A percentile compares a stretch with the other conserved stretches of the same genome.
Evolutionary conservation across 768 basidiomycete genomes (phyloP).

Genomic region (Lentinula aciculospora): DNA sequence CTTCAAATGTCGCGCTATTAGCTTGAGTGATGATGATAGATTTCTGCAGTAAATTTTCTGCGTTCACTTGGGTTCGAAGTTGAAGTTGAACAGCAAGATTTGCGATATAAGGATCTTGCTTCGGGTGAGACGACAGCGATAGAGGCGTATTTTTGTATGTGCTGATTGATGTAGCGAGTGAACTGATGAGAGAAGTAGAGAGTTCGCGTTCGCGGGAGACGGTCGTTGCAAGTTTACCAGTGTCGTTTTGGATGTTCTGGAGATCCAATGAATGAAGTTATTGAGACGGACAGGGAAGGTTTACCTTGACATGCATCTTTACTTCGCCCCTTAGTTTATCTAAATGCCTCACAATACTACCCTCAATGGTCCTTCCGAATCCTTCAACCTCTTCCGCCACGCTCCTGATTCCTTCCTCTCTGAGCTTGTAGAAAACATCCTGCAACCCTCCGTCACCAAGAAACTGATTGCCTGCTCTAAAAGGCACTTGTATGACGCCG

Average conservation of each 20-base stretch:
- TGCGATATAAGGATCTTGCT: constrained; percentile 39
- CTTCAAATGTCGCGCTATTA: constrained; percentile 94
- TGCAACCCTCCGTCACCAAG: constrained; percentile 96
- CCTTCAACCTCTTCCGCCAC: constrained; percentile 97
- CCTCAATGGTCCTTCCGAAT: constrained; percentile 92
- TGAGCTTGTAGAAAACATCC: constrained; percentile 90
- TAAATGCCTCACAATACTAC: constrained; percentile 95
- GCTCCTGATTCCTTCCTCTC: constrained; percentile 79
- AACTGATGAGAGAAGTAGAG: constrained; percentile 79
- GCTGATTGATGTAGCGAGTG: constrained; percentile 83
- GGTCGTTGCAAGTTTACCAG: constrained; percentile 82
- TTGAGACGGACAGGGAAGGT: neutral
- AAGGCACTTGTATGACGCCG: constrained; percentile 95
- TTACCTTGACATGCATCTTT: constrained; percentile 94
- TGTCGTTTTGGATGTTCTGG: constrained; percentile 92
- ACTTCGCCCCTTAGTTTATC: constrained; percentile 94
- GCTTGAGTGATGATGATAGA: constrained; percentile 98
- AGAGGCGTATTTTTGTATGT: constrained; percentile 94
- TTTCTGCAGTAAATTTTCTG: constrained; percentile 97
- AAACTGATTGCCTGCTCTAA: constrained; percentile 93
- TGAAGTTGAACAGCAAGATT: constrained; percentile 74
- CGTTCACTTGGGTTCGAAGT: constrained; percentile 88
- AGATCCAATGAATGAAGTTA: neutral
- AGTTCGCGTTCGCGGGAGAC: constrained; percentile 93
- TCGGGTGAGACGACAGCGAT: constrained; percentile 52